phyloP scores from a whole-genome alignment of 768 basidiomycete genomes.

The Termitomyces bulborhizus region DNA sequence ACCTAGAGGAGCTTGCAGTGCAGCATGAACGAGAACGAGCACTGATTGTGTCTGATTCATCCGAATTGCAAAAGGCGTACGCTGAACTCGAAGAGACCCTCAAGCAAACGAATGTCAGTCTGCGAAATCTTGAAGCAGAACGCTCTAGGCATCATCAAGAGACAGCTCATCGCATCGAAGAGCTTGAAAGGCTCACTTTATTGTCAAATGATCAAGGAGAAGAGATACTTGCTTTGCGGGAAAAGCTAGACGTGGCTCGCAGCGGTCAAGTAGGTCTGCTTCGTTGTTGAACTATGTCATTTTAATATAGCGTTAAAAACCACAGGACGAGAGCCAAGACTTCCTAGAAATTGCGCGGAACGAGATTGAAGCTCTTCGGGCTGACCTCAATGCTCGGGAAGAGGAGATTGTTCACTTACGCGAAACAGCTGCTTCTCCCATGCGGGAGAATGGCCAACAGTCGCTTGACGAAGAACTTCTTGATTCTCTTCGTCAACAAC shows the following conservation, averaged over 20 bases:
- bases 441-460: slow-evolving; percentile 31
- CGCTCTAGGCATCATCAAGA: slow-evolving; percentile 55
- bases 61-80: slow-evolving; percentile 60
- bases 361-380: slow-evolving; percentile 66
- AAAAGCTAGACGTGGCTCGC: slow-evolving; percentile 43
- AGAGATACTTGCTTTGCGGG: slow-evolving; percentile 45
- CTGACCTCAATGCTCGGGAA: slow-evolving; percentile 55
- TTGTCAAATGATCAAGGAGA: slow-evolving; percentile 41
- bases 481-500: slow-evolving; percentile 64
- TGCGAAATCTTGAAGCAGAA: slow-evolving; percentile 59
- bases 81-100: slow-evolving; percentile 57
- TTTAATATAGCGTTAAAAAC: background rate
- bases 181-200: slow-evolving; percentile 48
- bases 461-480: slow-evolving; percentile 74
- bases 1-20: slow-evolving; percentile 36
- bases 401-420: slow-evolving; percentile 61
- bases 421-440: slow-evolving; percentile 36
- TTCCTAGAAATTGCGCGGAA: slow-evolving; percentile 58
- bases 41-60: slow-evolving; percentile 40
- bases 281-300: background rate
- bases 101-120: slow-evolving; percentile 42
- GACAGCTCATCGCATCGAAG: slow-evolving; percentile 45
- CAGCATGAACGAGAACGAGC: slow-evolving; percentile 48
- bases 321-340: slow-evolving; percentile 54
- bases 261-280: slow-evolving; percentile 28